A percentile compares a stretch with the other conserved stretches of the same genome.
phyloP scores from a whole-genome alignment of 1,139 yeast genomes.

The Pichia sp. region DNA sequence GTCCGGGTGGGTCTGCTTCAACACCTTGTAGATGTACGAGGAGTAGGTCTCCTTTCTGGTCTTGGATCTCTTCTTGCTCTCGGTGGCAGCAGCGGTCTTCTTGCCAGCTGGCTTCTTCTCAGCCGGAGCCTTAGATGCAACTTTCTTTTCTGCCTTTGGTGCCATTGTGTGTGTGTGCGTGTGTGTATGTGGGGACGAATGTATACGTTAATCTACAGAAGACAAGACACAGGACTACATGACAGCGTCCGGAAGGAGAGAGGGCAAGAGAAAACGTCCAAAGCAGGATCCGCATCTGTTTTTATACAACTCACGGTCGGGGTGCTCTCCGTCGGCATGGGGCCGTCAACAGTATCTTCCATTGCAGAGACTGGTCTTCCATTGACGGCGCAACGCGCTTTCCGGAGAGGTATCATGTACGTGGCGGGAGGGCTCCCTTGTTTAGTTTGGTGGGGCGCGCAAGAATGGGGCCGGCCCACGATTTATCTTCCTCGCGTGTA shows the following conservation, averaged over 20 bases:
- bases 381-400: neutral
- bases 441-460: neutral
- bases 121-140: constrained; percentile 98
- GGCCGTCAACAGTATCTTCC: too few species aligned
- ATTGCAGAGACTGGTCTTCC: too few species aligned
- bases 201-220: neutral
- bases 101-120: constrained; percentile 96
- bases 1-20: constrained; percentile 99
- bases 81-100: constrained; percentile 80
- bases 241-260: neutral
- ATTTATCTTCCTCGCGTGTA: constrained; percentile 12
- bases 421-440: too few species aligned
- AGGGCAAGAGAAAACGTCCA: neutral
- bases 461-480: constrained; percentile 6
- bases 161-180: constrained; percentile 55
- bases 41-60: constrained; percentile 99
- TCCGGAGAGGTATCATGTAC: neutral
- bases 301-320: neutral
- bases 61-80: constrained; percentile 91
- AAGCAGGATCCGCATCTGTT: neutral
- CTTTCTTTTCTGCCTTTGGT: constrained; percentile 90
- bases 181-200: constrained; percentile 35
- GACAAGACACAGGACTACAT: neutral
- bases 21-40: constrained; percentile 96
- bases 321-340: neutral